Evolutionary conservation across 257 asterid species (phyloP), one percentile per base, ranked within the genome.

Genomic region (Euphrasia confusa): DNA sequence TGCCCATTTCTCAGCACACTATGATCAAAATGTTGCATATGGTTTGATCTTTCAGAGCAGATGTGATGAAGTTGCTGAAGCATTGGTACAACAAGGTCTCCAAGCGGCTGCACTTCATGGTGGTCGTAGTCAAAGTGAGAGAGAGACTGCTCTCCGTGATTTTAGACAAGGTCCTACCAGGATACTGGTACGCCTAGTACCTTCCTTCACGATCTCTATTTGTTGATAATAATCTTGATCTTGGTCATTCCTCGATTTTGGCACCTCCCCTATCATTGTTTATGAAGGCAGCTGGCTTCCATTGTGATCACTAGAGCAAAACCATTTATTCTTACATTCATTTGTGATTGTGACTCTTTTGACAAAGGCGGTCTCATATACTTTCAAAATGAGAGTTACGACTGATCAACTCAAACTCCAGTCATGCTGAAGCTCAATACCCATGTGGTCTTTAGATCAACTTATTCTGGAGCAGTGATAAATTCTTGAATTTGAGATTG

Each of bases 61-160:
- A 79, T 90, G 97, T 60, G 92, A 87, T 66, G 97, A 90, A 78
- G 90, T 87, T 61, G 95, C 95, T n/a, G 95, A 90, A 72, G 95
- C 90, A 59, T 73, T 90, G 77, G 74, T 47, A 9, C 80, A 79
- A 63, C 92, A 90, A 79, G 95, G 90, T 58, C 77, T 90, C 79
- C 75, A 71, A 69, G 95, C 95, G 14, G 82, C 86, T 72, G 85
- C 92, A 68, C 89, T 89, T 67, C 95, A 89, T 74, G 97, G 97
- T 55, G 97, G 97, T 53, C 94, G 95, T 63, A 84, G 84, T 79
- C 97, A 89, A 81, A 83, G 72, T 68, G 97, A 89, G 77, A 77
- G 97, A 72, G 97, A 87, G 77, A 56, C 84, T 66, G 95, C 95
- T 56, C 94, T 89, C 39, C 89, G 58, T 67, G 92, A 82, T 74